phyloP scores from a whole-genome alignment of 768 basidiomycete genomes.

The Serendipita sp. region DNA sequence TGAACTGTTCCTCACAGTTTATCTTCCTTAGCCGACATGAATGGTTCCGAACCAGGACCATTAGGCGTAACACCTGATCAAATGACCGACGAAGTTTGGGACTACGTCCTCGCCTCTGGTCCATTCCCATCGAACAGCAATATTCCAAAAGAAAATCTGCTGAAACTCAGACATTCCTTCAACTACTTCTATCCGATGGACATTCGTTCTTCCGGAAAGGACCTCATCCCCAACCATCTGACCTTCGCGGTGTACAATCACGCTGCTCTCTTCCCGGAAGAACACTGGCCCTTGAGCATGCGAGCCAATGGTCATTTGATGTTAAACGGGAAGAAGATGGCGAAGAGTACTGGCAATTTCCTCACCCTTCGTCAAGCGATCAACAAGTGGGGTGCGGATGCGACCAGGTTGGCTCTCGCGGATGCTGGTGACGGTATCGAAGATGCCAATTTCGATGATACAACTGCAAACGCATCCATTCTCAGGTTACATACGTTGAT shows the following conservation, averaged over 20 bases:
- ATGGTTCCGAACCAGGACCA: constrained; percentile 64
- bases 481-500: constrained; percentile 80
- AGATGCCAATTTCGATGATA: constrained; percentile 98
- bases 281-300: constrained; percentile 80
- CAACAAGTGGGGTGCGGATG: constrained; percentile 93
- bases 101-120: constrained; percentile 72
- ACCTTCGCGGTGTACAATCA: constrained; percentile 92
- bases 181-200: constrained; percentile 98
- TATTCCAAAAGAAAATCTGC: constrained; percentile 58
- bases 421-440: constrained; percentile 96
- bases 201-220: constrained; percentile 94
- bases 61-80: constrained; percentile 76
- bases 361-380: constrained; percentile 79
- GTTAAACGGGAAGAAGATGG: constrained; percentile 98
- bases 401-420: constrained; percentile 77
- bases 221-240: constrained; percentile 87
- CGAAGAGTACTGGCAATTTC: constrained; percentile 90
- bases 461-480: constrained; percentile 93
- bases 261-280: constrained; percentile 76
- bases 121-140: constrained; percentile 55
- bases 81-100: constrained; percentile 97
- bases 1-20: constrained; percentile 9
- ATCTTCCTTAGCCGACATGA: constrained; percentile 44
- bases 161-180: constrained; percentile 77
- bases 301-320: constrained; percentile 92